Base-by-base conservation (phyloP, 2,329 filamentous ascomycete species). In the Fusarium pseudonygamai region DNA sequence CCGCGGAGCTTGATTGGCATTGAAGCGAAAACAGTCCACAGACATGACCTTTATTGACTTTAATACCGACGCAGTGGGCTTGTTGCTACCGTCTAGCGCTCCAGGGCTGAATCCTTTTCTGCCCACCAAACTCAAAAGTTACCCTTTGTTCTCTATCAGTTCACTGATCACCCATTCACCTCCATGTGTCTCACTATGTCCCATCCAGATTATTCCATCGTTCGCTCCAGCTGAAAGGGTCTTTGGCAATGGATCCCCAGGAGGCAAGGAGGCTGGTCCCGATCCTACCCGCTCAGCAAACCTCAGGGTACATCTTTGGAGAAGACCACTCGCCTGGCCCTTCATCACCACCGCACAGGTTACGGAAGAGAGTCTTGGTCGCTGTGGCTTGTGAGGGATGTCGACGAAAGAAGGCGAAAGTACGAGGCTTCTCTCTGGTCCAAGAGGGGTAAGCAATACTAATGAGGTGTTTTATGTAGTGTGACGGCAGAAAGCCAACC, bases 371-470 rank as follows among this genome's bases (percentile, higher is more conserved):
- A 32, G 49, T 42, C 13, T 37, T 68, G 24, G 66, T 69, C 13
- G 66, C 56, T 9, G 49, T 69, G 4, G 66, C 66, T 10, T 69
- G 66, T n/a, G 66, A 69, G 12, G 64, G 42, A 18, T 69, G 66
- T 9, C 64, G 66, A 6, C 66, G 66, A 0, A 69, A 69, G 34
- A 69, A 69, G 34, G 57, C 66, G 7, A 69, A 69, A 26, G 66
- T 69, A 26, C 20, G 60, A 15, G 14, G 16, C 12, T n/a, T 3
- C 7, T 24, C n/a, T 34, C 16, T 26, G 1, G 7, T 34, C 8
- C 12, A 34, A 5, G 47, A 52, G 34, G 16, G 7, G 5, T 16
- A 20, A 9, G n/a, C 9, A 22, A 40, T 34, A 9, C 64, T 69
- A 28, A 69, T 18, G 34, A 13, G 9, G 10, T 4, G 8, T 30